A percentile compares a stretch with the other conserved stretches of the same genome.
phyloP scores from a whole-genome alignment of 2,329 filamentous ascomycete genomes.

The Cladosporium sphaerospermum region DNA sequence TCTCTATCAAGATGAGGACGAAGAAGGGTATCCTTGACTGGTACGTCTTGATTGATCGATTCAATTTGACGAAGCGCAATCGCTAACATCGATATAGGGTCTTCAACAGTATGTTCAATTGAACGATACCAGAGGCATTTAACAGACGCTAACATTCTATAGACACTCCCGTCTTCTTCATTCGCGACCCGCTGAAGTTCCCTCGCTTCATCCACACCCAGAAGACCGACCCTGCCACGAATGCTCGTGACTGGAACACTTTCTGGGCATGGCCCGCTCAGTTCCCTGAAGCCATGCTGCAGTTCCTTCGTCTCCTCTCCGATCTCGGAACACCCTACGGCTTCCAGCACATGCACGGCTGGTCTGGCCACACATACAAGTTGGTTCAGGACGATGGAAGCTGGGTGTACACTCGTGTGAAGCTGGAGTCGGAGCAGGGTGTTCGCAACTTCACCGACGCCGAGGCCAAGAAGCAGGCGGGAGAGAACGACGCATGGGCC shows the following conservation, averaged over 20 bases:
- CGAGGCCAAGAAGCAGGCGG: constrained; percentile 22
- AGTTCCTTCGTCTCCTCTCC: constrained; percentile 47
- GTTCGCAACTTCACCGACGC: constrained; percentile 37
- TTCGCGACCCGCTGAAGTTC: constrained; percentile 40
- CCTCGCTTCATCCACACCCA: constrained; percentile 37
- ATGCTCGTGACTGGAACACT: constrained; percentile 32
- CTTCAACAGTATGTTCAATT: constrained; percentile 7
- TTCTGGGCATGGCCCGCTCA: constrained; percentile 38
- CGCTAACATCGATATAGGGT: constrained; percentile 3
- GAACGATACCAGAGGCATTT: background rate
- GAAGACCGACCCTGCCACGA: constrained; percentile 32
- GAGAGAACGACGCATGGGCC: constrained; percentile 7
- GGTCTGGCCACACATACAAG: constrained; percentile 37
- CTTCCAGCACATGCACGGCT: constrained; percentile 30
- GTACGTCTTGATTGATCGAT: background rate
- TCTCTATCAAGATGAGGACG: constrained; percentile 49
- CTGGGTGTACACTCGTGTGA: constrained; percentile 11
- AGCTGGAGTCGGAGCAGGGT: constrained; percentile 11
- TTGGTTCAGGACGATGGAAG: constrained; percentile 15
- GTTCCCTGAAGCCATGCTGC: constrained; percentile 46
- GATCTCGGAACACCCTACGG: constrained; percentile 42
- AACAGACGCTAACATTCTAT: constrained; percentile 1
- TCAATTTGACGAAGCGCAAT: background rate
- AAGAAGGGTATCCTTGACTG: constrained; percentile 13
- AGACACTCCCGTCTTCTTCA: constrained; percentile 32